Evolutionary conservation across 208 protist species (phyloP).

Genomic region (Plasmodiophora brassicae): DNA sequence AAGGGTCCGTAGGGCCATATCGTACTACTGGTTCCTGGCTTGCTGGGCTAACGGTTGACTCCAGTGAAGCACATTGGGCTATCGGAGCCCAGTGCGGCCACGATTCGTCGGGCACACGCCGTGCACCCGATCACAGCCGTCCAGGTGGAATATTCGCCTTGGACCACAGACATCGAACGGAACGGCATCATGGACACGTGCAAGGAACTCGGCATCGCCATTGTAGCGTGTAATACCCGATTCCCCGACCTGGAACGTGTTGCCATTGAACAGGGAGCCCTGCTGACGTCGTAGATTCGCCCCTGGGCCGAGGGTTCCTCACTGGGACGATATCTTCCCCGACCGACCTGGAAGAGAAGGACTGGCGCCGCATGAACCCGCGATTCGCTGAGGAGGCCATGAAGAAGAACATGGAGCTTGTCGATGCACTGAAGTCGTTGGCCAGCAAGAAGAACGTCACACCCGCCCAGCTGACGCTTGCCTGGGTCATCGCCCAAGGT

Average conservation of each 20-base stretch:
- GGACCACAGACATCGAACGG: conserved; percentile 47
- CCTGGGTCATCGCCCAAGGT: conserved; percentile 49
- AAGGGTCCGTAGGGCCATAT: conserved; percentile 41
- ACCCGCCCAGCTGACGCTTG: conserved; percentile 44
- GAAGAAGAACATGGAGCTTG: conserved; percentile 36
- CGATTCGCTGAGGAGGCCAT: conserved; percentile 42
- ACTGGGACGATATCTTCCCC: conserved; percentile 28
- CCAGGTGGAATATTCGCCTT: conserved; percentile 33
- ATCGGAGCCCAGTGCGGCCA: conserved; percentile 38
- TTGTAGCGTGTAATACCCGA: no score
- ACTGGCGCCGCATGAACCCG: conserved; percentile 36
- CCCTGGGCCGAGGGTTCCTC: conserved; percentile 52
- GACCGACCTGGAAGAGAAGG: not conserved
- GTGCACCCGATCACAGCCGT: conserved; percentile 41
- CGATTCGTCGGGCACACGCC: conserved; percentile 43
- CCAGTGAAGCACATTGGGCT: no score
- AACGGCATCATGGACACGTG: conserved; percentile 45
- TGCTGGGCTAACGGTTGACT: no score
- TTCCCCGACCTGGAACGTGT: no score
- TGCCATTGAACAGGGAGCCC: no score
- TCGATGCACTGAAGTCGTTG: conserved; percentile 33
- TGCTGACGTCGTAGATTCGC: no score
- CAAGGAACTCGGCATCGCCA: conserved; percentile 45
- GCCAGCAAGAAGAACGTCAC: conserved; percentile 43
- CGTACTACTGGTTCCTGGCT: no score